phyloP scores from a whole-genome alignment of 495 filamentous ascomycete genomes.

The Tuber borchii region DNA sequence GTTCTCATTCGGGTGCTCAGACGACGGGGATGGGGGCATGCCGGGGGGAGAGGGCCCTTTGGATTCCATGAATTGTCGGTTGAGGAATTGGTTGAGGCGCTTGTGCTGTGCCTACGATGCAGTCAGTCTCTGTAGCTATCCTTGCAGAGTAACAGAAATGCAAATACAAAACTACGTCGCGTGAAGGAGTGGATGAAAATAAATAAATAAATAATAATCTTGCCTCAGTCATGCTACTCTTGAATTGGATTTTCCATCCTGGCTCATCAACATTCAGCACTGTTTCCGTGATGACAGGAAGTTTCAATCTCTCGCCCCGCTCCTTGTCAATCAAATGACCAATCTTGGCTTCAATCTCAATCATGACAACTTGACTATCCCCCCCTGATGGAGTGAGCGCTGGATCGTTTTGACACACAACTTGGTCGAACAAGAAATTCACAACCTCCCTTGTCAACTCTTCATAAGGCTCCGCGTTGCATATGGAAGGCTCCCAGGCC shows the following conservation, averaged over 20 bases:
- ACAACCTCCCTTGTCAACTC: constrained; percentile 60
- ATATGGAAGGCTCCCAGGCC: constrained; percentile 69
- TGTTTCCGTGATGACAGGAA: constrained; percentile 61
- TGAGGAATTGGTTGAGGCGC: constrained; percentile 71
- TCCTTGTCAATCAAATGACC: constrained; percentile 69
- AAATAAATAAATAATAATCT: constrained; percentile 6
- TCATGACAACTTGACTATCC: constrained; percentile 53
- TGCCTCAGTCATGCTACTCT: constrained; percentile 81
- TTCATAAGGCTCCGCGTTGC: constrained; percentile 57
- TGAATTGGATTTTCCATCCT: constrained; percentile 54
- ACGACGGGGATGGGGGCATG: constrained; percentile 30
- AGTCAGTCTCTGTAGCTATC: neutral
- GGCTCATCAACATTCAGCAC: constrained; percentile 53
- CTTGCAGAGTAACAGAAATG: constrained; percentile 1
- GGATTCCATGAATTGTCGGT: constrained; percentile 56
- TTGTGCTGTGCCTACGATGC: constrained; percentile 62
- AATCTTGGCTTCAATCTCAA: constrained; percentile 89
- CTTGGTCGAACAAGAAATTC: constrained; percentile 66
- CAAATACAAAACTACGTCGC: constrained; percentile 8
- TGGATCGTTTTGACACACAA: constrained; percentile 56
- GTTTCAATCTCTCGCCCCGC: constrained; percentile 57
- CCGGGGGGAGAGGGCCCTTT: constrained; percentile 42
- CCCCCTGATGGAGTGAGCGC: constrained; percentile 46
- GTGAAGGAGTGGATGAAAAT: neutral
- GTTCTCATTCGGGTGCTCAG: constrained; percentile 11